phyloP scores from a whole-genome alignment of 1,139 yeast genomes.

The Blastobotrys illinoisensis region DNA sequence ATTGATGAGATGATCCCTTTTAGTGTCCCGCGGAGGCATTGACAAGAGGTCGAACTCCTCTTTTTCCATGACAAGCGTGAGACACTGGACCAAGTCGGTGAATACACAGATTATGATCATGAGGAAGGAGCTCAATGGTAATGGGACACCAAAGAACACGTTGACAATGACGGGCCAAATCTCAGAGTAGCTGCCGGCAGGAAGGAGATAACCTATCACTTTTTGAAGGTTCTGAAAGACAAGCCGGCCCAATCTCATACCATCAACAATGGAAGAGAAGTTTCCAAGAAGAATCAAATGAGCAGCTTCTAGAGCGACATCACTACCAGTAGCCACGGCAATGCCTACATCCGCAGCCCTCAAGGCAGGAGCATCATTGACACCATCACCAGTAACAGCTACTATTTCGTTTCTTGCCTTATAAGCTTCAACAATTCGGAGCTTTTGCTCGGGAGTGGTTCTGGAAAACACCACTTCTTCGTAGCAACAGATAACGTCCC shows the following conservation, averaged over 20 bases:
- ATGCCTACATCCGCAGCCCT: conserved; percentile 51
- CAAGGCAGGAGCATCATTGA: conserved; percentile 49
- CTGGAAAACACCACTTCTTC: conserved; percentile 47
- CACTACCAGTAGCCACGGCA: conserved; percentile 48
- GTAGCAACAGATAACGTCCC: conserved; percentile 39
- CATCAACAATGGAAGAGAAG: conserved; percentile 45
- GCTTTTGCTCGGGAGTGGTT: conserved; percentile 52
- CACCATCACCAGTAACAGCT: conserved; percentile 53
- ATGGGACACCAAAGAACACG: conserved; percentile 48
- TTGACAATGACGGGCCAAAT: conserved; percentile 49
- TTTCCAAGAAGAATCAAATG: conserved; percentile 41
- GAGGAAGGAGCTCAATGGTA: conserved; percentile 45
- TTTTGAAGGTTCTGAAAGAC: conserved; percentile 50
- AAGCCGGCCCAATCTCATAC: conserved; percentile 37
- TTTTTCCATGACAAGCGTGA: conserved; percentile 43
- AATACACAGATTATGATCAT: conserved; percentile 47
- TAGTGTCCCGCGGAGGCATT: conserved; percentile 42
- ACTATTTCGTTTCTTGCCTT: conserved; percentile 42
- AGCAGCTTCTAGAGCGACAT: conserved; percentile 55
- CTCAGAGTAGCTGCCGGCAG: conserved; percentile 52
- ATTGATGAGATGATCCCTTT: conserved; percentile 43
- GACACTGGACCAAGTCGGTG: conserved; percentile 46
- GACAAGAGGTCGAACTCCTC: conserved; percentile 42
- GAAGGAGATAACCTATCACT: conserved; percentile 46
- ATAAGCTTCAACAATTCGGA: conserved; percentile 45